phyloP scores from a whole-genome alignment of 108 stramenopile genomes.

The Schizochytrium sp. region DNA sequence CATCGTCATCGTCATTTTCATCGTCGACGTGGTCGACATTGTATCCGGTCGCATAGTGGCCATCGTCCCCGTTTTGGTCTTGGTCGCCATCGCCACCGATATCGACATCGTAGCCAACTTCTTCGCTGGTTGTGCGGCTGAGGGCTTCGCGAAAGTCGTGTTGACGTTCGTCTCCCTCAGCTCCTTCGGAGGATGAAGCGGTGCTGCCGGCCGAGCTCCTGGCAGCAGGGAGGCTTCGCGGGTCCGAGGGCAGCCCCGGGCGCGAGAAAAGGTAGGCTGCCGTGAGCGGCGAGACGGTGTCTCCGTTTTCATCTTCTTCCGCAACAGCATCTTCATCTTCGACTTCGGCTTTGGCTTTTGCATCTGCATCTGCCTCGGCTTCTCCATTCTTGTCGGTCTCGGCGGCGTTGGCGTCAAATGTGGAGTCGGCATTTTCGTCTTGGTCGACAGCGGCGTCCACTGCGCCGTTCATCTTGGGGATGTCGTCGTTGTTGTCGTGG shows the following conservation, averaged over 20 bases:
- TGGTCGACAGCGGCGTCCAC: too few species aligned
- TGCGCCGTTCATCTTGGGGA: too few species aligned
- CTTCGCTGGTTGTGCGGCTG: not conserved
- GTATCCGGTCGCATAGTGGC: not conserved
- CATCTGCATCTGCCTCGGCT: too few species aligned
- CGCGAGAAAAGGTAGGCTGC: not conserved
- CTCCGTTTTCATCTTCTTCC: not conserved
- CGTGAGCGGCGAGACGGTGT: not conserved
- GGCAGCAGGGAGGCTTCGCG: not conserved
- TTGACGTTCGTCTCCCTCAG: too few species aligned
- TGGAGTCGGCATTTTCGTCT: too few species aligned
- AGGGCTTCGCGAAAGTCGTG: too few species aligned
- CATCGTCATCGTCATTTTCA: not conserved
- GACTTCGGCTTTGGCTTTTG: too few species aligned
- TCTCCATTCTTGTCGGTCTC: too few species aligned
- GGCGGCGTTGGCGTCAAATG: too few species aligned
- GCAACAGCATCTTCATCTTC: not conserved
- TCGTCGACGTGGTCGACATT: not conserved
- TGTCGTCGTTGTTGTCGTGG: too few species aligned
- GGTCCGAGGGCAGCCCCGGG: not conserved
- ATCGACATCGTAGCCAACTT: not conserved
- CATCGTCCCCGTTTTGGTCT: not conserved
- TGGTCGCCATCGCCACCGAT: not conserved
- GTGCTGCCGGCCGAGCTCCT: not conserved
- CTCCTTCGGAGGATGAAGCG: not conserved